These are phyloP conservation scores for Bryoerythrophyllum caledonicum DNA, from an alignment of 225 moss, liverwort and hornwort species.

Conservation along the genomic window DNA sequence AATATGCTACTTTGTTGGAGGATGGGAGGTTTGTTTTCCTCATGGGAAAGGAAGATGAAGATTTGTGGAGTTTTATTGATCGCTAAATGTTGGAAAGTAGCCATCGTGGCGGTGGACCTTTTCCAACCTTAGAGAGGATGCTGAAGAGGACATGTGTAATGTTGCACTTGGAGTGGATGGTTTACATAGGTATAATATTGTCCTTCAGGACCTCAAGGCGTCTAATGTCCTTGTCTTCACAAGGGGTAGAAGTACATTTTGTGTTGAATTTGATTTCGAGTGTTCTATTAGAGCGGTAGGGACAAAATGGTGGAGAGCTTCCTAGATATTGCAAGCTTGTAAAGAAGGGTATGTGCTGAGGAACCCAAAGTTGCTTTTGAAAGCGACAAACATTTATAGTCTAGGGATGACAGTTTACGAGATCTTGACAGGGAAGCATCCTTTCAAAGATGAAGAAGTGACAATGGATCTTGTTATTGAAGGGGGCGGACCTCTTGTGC, in stretches of 20 bases:
- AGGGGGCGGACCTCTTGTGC: background rate
- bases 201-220: background rate
- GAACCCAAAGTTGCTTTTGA: background rate
- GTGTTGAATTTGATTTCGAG: background rate
- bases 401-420: background rate
- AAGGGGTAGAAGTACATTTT: rapidly evolving
- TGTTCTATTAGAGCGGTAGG: background rate
- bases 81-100: background rate
- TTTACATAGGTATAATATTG: background rate
- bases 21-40: background rate
- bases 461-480: background rate
- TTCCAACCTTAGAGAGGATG: background rate
- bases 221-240: background rate
- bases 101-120: background rate
- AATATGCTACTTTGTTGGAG: background rate
- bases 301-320: background rate
- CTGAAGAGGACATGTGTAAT: background rate
- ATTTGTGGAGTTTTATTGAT: background rate
- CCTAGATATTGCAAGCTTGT: background rate
- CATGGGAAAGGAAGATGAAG: background rate
- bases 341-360: background rate
- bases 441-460: background rate
- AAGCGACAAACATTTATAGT: background rate
- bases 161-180: background rate
- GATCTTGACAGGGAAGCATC: background rate